These are phyloP conservation scores for Exophiala lecanii-corni DNA, from an alignment of 2,329 filamentous ascomycete genomes.

Conservation along the genomic window DNA sequence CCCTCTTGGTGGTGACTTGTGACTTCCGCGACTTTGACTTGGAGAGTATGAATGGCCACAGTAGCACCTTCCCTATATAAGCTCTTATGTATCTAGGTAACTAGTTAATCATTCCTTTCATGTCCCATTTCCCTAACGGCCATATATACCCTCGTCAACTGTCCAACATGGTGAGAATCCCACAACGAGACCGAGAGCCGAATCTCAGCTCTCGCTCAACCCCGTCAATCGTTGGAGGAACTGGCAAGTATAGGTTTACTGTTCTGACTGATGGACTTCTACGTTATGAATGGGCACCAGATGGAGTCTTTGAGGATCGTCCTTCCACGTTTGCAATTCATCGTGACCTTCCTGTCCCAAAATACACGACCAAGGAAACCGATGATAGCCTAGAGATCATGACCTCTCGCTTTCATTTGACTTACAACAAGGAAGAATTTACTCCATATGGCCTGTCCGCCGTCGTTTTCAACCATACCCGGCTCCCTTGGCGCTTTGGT, in stretches of 20 bases:
- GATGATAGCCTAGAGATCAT: conserved; percentile 51
- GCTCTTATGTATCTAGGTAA: too few relatives aligned
- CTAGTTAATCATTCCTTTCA: too few relatives aligned
- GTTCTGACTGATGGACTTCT: conserved; percentile 53
- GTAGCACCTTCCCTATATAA: too few relatives aligned
- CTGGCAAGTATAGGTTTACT: conserved; percentile 54
- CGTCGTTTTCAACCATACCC: conserved; percentile 37
- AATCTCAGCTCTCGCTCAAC: background rate
- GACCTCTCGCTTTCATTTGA: conserved; percentile 52
- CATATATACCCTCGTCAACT: too few relatives aligned
- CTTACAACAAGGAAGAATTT: conserved; percentile 57
- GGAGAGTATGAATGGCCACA: too few relatives aligned
- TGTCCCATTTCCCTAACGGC: too few relatives aligned
- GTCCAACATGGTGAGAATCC: background rate
- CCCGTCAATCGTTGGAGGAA: background rate
- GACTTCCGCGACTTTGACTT: too few relatives aligned
- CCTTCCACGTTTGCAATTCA: conserved; percentile 58
- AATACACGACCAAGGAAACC: conserved; percentile 35
- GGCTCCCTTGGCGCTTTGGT: conserved; percentile 51
- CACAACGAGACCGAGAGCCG: background rate
- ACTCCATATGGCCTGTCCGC: conserved; percentile 48
- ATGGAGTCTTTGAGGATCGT: conserved; percentile 58
- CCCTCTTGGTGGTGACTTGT: too few relatives aligned
- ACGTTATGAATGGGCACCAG: conserved; percentile 59
- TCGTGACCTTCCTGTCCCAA: conserved; percentile 27